Evolutionary conservation across 2,329 filamentous ascomycete genomes (phyloP).

Genomic region (Aspergillus niger): DNA sequence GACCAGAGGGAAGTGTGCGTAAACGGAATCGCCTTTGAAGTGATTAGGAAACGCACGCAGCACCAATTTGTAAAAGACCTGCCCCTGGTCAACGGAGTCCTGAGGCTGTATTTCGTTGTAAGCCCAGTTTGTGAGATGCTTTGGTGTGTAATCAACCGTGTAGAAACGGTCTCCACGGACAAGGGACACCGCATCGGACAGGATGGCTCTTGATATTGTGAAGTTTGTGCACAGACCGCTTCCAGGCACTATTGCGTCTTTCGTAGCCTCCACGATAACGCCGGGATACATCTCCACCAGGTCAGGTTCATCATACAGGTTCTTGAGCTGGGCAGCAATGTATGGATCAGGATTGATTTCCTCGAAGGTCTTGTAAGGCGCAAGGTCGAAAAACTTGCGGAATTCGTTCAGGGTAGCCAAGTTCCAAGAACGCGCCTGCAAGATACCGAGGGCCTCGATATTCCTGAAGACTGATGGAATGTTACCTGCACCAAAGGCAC

Average conservation of each 20-base stretch:
- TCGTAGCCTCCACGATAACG: slow-evolving; percentile 58
- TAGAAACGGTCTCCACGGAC: slow-evolving; percentile 52
- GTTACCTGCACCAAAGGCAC: slow-evolving; percentile 61
- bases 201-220: slow-evolving; percentile 46
- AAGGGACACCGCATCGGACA: slow-evolving; percentile 51
- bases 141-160: slow-evolving; percentile 48
- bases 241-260: slow-evolving; percentile 52
- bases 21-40: slow-evolving; percentile 52
- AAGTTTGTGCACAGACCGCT: slow-evolving; percentile 54
- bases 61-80: slow-evolving; percentile 56
- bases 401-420: slow-evolving; percentile 62
- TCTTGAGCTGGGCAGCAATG: slow-evolving; percentile 47
- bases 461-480: slow-evolving; percentile 61
- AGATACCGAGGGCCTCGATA: slow-evolving; percentile 65
- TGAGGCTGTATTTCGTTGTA: slow-evolving; percentile 48
- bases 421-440: slow-evolving; percentile 64
- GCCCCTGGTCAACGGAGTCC: slow-evolving; percentile 50
- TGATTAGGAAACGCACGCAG: slow-evolving; percentile 54
- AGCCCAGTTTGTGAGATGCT: slow-evolving; percentile 50
- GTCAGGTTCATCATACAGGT: slow-evolving; percentile 56
- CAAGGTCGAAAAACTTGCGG: slow-evolving; percentile 55
- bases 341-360: slow-evolving; percentile 55
- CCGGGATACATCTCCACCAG: slow-evolving; percentile 61
- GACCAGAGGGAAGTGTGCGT: slow-evolving; percentile 54
- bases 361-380: slow-evolving; percentile 52